phyloP scores from a whole-genome alignment of 2,329 filamentous ascomycete genomes.

The Talaromyces sp. region DNA sequence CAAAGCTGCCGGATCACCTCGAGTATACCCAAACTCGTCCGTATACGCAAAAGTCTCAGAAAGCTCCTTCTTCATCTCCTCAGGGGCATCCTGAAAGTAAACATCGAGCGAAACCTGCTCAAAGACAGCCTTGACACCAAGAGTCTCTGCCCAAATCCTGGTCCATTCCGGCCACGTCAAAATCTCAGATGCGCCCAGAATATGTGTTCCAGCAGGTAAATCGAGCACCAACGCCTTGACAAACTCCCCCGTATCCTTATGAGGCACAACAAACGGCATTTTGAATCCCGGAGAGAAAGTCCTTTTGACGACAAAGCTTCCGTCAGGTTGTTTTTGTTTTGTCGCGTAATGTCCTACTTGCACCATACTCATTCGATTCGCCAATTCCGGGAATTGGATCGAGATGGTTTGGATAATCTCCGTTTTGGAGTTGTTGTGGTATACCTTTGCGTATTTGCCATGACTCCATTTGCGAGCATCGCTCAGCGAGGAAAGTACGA shows the following conservation, averaged over 20 bases:
- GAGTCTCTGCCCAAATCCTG: background rate
- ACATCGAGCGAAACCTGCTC: background rate
- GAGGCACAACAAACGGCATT: slow-evolving; percentile 5
- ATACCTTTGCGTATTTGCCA: slow-evolving; percentile 42
- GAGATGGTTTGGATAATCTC: slow-evolving; percentile 42
- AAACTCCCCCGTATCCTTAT: background rate
- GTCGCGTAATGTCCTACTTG: slow-evolving; percentile 1
- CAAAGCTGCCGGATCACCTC: background rate
- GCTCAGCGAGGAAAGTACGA: slow-evolving; percentile 48
- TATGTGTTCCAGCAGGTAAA: background rate
- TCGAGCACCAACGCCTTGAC: slow-evolving; percentile 1
- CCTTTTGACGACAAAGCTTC: background rate
- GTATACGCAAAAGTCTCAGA: background rate
- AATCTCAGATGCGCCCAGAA: background rate
- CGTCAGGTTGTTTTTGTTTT: background rate
- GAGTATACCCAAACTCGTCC: slow-evolving; percentile 1
- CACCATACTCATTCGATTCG: slow-evolving; percentile 1
- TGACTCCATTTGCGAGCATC: slow-evolving; percentile 43
- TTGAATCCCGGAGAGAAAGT: background rate
- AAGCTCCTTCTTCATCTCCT: background rate
- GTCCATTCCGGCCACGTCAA: slow-evolving; percentile 7
- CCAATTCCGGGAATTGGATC: slow-evolving; percentile 36
- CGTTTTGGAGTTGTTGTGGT: slow-evolving; percentile 44
- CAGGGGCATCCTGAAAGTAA: background rate
- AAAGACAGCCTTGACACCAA: slow-evolving; percentile 4